Conservation (phyloP, 2,329 filamentous ascomycete species). For the Fusarium oligoseptatum region DNA sequence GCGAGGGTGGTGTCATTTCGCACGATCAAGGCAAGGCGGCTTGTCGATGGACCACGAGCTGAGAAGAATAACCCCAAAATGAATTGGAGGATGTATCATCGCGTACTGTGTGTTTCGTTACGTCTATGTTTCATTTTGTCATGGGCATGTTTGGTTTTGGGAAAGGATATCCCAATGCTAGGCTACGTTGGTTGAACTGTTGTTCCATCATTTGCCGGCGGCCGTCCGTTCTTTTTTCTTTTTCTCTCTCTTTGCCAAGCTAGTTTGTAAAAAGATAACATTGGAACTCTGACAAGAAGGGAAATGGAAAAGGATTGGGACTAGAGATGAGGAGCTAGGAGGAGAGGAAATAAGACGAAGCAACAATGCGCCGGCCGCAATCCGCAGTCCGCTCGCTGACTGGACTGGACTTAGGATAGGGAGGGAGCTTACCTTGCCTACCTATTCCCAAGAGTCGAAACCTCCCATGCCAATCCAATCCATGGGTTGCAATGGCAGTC, state of each 20-base stretch:
- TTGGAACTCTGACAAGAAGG: background rate
- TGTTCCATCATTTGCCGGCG: background rate
- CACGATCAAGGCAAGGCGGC: conserved; percentile 1
- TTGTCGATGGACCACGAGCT: background rate
- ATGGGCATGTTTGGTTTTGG: background rate
- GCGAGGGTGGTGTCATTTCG: conserved; percentile 41
- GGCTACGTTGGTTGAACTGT: background rate
- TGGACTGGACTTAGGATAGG: background rate
- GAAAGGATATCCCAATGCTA: conserved; percentile 8
- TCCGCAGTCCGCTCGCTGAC: conserved; percentile 9
- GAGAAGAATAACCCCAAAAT: too few relatives aligned
- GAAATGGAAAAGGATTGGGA: background rate
- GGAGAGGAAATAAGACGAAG: background rate
- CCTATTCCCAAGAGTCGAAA: background rate
- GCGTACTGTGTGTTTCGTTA: conserved; percentile 11
- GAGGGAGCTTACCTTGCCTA: background rate
- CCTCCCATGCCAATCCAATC: background rate
- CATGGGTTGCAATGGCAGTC: background rate
- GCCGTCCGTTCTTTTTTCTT: background rate
- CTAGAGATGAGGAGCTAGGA: background rate
- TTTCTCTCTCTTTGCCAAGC: background rate
- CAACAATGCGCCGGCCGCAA: conserved; percentile 11
- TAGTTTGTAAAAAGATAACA: background rate
- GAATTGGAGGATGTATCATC: background rate
- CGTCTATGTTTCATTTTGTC: background rate